Evolutionary conservation across 345 rosid genomes (phyloP), one percentile per base, ranked within the genome.

Genomic region (Eucalyptus dawsonii): DNA sequence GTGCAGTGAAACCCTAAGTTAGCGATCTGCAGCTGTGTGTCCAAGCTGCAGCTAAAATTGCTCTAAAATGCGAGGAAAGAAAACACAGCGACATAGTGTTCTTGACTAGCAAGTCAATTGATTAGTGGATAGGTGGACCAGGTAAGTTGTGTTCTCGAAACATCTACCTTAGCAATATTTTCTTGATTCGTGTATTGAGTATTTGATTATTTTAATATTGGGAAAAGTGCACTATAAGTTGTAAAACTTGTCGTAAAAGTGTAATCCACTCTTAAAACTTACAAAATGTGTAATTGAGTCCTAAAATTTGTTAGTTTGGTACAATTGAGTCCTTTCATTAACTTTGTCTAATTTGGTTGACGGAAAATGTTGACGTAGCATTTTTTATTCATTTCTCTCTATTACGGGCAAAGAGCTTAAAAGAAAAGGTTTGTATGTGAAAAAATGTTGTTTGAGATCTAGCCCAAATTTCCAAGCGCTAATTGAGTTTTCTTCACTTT

Each of bases 281-380:
- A 53, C 25, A 50, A 19, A 50, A 53, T 8, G 9, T 53, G 0
- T 0, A 21, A 21, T 54, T 54, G 1, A 54, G 11, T 54, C 5
- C 0, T 21, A 54, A 54, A 54, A 21, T 54, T 54, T 54, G 3
- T 22, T 1, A 54, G 0, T 54, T 54, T 9, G 60, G 6, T 54
- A 54, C 27, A 22, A 54, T 54, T 1, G 0, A 54, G 11, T 54
- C 3, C 0, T 1, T 22, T 27, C 5, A 54, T 21, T 22, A 54
- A 54, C 27, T 22, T 54, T 22, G 27, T 54, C 12, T 1, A 2
- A 54, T 54, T 54, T 54, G 3, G 11, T 54, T 54, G 27, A 54
- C 0, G 12, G 60, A 54, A 54, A 21, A 21, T 50, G 11, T 22
- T 22, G 5, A 54, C 0, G 5, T 54, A 10, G 27, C 27, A 54